Base-by-base conservation (phyloP, 2,329 filamentous ascomycete species). In the Aureobasidium sp. region DNA sequence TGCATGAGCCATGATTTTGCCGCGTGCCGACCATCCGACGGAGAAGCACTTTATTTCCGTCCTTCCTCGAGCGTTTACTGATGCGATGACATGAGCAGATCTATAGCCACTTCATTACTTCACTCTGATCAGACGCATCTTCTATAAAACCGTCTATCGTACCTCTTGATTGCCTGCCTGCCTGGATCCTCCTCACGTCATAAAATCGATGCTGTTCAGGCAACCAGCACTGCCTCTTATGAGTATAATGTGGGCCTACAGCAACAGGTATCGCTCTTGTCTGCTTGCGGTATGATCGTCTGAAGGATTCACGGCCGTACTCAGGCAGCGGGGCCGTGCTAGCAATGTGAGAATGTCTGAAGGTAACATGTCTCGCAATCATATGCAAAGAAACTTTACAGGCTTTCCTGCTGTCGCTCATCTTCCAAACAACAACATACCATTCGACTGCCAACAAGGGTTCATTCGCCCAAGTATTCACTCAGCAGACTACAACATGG, bases 261-360 rank as follows among this genome's bases (percentile, higher is more conserved):
- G 31, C 11, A 3, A 25, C 4, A 33, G 5, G 11, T 27, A 16
- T 31, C 8, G 6, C 23, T 51, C 48, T 31, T 51, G 48, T 8
- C 48, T 15, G 11, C 31, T 53, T 33, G 50, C 25, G 13, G 50
- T 13, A 53, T 36, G 31, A 36, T 53, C 8, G 20, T 53, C 50
- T 23, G 20, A 36, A 53, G 50, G 50, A 53, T 53, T 53, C 50
- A 53, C 50, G 50, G 50, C 50, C 50, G 50, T 27, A 53, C 8
- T 23, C 25, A 23, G 50, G 18, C 23, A 23, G 50, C 36, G 29
- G n/a, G 11, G 27, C 45, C 25, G 45, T 18, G 20, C 29, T 23
- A 36, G 10, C 50, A 53, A 23, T 53, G 36, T 36, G 36, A 36
- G 13, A 15, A 53, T 23, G 31, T 4, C 20, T n/a, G 4, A 23